These are phyloP conservation scores for Huntiella moniliformis DNA, from an alignment of 2,329 filamentous ascomycete genomes.

Conservation along the genomic window DNA sequence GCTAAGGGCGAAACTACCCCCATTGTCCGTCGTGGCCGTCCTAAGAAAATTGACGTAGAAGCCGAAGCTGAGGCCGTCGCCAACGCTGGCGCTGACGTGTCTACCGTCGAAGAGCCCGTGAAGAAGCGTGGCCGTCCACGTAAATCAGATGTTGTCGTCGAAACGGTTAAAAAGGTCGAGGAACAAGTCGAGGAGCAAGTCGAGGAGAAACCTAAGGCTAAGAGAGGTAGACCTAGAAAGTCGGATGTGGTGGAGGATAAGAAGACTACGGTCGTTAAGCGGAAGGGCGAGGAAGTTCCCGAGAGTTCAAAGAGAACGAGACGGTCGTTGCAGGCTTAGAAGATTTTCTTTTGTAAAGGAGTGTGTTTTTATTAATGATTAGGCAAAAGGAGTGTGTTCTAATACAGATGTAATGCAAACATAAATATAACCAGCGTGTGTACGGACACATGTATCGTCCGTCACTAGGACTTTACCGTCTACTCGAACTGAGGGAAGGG, in stretches of 20 bases:
- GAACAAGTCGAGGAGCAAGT: background rate
- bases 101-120: background rate
- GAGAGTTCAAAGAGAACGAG: conserved; percentile 5
- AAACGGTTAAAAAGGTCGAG: background rate
- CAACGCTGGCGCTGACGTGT: background rate
- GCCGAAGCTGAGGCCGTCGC: background rate
- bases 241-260: background rate
- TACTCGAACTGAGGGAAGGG: conserved; percentile 15
- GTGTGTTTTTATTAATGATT: background rate
- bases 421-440: too few relatives aligned
- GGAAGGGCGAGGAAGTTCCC: background rate
- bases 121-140: conserved; percentile 9
- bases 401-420: too few relatives aligned
- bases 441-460: too few relatives aligned
- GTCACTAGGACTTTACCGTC: too few relatives aligned
- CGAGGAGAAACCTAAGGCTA: background rate
- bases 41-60: background rate
- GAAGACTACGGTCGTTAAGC: conserved; percentile 2
- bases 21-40: background rate
- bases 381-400: background rate
- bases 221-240: conserved; percentile 4
- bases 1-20: background rate
- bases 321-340: background rate
- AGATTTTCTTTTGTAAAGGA: background rate
- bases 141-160: background rate